A percentile compares a stretch with the other conserved stretches of the same genome.
These are phyloP conservation scores for Mycena latifolia DNA, from an alignment of 768 basidiomycete species.

Conservation along the genomic window DNA sequence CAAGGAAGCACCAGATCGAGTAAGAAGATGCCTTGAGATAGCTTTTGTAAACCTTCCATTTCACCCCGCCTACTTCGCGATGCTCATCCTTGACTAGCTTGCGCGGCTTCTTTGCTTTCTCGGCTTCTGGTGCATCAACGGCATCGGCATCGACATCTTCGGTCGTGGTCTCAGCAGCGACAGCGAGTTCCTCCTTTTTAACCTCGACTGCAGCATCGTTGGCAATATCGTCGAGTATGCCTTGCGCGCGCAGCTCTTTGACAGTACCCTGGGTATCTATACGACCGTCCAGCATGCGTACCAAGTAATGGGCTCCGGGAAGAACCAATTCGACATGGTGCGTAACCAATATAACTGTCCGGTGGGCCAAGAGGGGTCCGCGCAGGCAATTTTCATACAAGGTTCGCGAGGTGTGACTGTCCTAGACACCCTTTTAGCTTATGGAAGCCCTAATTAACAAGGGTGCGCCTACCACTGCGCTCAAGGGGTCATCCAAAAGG, in stretches of 20 bases:
- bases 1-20: slow-evolving; percentile 74
- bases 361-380: slow-evolving; percentile 73
- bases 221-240: slow-evolving; percentile 74
- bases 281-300: slow-evolving; percentile 86
- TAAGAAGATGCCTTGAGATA: slow-evolving; percentile 85
- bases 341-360: slow-evolving; percentile 83
- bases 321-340: slow-evolving; percentile 91
- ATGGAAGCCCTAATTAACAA: no score
- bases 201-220: slow-evolving; percentile 64
- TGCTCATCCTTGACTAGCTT: slow-evolving; percentile 88
- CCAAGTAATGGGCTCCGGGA: slow-evolving; percentile 77
- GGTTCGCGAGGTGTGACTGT: slow-evolving; percentile 75
- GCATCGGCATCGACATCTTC: slow-evolving; percentile 34
- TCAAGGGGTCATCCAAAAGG: slow-evolving; percentile 70
- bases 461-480: slow-evolving; percentile 64
- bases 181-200: slow-evolving; percentile 59
- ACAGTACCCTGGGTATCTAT: slow-evolving; percentile 82
- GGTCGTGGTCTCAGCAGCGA: slow-evolving; percentile 44
- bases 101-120: slow-evolving; percentile 69
- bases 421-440: slow-evolving; percentile 49
- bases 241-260: slow-evolving; percentile 70
- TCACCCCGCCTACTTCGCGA: slow-evolving; percentile 79
- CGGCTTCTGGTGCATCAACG: slow-evolving; percentile 33
- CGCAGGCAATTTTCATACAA: slow-evolving; percentile 74
- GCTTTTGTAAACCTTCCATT: slow-evolving; percentile 77